phyloP scores from a whole-genome alignment of 1,139 yeast genomes.

The Arxiozyma slooffiae region DNA sequence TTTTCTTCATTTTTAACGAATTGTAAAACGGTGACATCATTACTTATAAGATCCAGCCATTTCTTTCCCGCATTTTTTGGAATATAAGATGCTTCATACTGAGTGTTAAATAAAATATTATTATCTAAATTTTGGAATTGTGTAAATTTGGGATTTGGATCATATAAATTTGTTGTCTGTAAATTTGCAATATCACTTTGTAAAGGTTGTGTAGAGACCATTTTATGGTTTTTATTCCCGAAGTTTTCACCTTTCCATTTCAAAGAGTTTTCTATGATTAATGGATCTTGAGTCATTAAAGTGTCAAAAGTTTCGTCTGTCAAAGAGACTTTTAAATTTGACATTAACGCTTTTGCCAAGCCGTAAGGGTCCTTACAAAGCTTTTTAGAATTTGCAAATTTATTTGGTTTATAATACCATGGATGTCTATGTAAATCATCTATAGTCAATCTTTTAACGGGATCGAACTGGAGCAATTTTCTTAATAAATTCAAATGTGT shows the following conservation, averaged over 20 bases:
- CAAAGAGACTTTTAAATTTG: constrained; percentile 40
- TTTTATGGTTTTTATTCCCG: constrained; percentile 3
- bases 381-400: constrained; percentile 37
- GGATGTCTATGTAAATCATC: constrained; percentile 39
- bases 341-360: constrained; percentile 36
- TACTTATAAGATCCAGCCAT: constrained; percentile 19
- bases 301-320: constrained; percentile 35
- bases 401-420: constrained; percentile 40
- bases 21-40: constrained; percentile 26
- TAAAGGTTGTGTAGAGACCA: constrained; percentile 24
- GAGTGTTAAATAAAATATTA: constrained; percentile 4
- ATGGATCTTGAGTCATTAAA: constrained; percentile 16
- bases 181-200: constrained; percentile 20
- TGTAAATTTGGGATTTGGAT: neutral
- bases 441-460: constrained; percentile 42
- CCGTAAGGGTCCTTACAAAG: constrained; percentile 42
- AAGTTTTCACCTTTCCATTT: constrained; percentile 11
- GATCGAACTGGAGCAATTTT: constrained; percentile 40
- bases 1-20: constrained; percentile 13
- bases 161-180: too few species aligned
- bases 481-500: constrained; percentile 42
- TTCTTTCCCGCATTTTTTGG: constrained; percentile 1
- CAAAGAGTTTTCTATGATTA: neutral
- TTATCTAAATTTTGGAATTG: neutral
- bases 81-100: neutral